Evolutionary conservation across 176 grass and related monocot genomes (phyloP), one percentile per base, ranked within the genome.

Genomic region (Carex cristatella): DNA sequence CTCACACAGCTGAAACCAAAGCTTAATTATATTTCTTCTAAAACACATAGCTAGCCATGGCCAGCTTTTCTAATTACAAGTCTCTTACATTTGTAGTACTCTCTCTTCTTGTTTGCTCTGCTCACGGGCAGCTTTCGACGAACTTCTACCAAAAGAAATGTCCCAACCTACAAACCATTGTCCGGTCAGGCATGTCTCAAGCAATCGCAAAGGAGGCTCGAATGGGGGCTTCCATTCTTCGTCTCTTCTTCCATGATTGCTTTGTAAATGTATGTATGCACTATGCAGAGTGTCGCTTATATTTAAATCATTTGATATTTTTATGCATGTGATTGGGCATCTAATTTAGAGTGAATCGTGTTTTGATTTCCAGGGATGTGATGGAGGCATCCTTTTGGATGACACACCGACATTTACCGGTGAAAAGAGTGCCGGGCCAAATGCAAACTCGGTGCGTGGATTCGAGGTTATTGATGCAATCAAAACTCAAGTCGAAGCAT

Each of bases 241-340:
- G 90, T 61, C 88, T 94, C 86, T 92, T 92, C 88, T 94, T 94
- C 90, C 93, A 94, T 68, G 88, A 92, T 85, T 94, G 88, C 86
- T 94, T 94, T 16, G 93, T 94, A 0, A 86, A 90, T 62, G 93
- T 88, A 90, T 62, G 93, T 88, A 79, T 15, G 38, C 38, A 40
- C 38, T 40, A 40, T 40, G 28, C 9, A 46, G 15, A 3, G 18
- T 19, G 38, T 1, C 15, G n/a, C 40, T 1, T 33, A 5, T 6
- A 42, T 31, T 46, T 0, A 16, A 18, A 19, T 66, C 9, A 0
- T 32, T 0, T 5, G 4, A 11, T 16, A 13, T 40, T 27, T 51
- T 30, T 62, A 10, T 13, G n/a, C 51, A 16, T 19, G 33, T 54
- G 12, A 44, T 5, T 9, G 18, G 0, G 2, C 15, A 68, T 48